Evolutionary conservation across 1,284 basidiomycete genomes (phyloP).

Genomic region (Cryptococcus floricola): DNA sequence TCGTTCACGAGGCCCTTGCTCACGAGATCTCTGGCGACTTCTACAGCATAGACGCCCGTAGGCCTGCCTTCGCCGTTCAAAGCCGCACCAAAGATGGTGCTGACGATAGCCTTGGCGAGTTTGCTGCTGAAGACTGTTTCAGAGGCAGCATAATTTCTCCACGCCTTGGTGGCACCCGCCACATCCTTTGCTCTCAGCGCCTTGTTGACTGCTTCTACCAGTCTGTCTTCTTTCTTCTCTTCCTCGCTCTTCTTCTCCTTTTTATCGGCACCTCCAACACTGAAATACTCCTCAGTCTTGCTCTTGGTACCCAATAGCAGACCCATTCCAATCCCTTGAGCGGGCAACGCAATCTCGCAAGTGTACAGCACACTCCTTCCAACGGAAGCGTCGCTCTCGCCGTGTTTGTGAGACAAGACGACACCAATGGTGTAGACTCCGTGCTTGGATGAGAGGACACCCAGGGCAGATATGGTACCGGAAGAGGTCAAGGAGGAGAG

Average conservation of each 20-base stretch:
- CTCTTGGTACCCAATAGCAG: slow-evolving; percentile 29
- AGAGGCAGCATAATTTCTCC: slow-evolving; percentile 12
- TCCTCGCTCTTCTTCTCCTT: background rate
- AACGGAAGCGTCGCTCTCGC: slow-evolving; percentile 11
- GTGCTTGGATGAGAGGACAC: slow-evolving; percentile 16
- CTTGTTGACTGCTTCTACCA: background rate
- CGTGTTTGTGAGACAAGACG: slow-evolving; percentile 20
- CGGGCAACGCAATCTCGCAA: slow-evolving; percentile 31
- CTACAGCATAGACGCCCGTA: slow-evolving; percentile 28
- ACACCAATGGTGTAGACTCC: slow-evolving; percentile 17
- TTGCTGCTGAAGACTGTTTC: slow-evolving; percentile 8
- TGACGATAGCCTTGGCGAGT: slow-evolving; percentile 19
- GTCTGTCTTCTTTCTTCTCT: slow-evolving; percentile 6
- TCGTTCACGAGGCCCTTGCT: slow-evolving; percentile 30
- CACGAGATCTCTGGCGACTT: slow-evolving; percentile 29
- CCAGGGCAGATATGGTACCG: slow-evolving; percentile 24
- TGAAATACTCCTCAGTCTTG: slow-evolving; percentile 22
- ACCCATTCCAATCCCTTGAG: slow-evolving; percentile 35
- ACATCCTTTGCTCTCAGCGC: slow-evolving; percentile 10
- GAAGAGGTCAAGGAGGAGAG: slow-evolving; percentile 22
- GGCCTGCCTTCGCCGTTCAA: slow-evolving; percentile 10
- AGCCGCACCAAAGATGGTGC: slow-evolving; percentile 23
- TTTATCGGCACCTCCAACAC: background rate
- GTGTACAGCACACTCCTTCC: slow-evolving; percentile 37
- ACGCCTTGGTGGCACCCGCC: slow-evolving; percentile 12